Conservation (phyloP, 2,329 filamentous ascomycete genomes). For the Pseudocercospora fijiensis region DNA sequence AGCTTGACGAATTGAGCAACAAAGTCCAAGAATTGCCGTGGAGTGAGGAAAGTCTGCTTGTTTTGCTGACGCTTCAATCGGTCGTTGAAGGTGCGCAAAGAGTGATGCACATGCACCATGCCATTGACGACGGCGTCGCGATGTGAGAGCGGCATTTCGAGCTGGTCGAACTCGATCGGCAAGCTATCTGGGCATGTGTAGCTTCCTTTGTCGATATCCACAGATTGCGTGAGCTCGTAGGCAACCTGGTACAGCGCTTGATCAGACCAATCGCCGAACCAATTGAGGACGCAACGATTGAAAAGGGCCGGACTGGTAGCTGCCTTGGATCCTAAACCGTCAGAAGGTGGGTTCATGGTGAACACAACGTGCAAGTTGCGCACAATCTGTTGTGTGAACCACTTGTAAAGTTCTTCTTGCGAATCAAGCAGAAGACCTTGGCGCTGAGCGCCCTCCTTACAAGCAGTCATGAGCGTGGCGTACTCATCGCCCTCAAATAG, state of each 20-base stretch:
- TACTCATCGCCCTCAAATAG: constrained; percentile 99
- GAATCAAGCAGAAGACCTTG: constrained; percentile 95
- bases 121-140: constrained; percentile 92
- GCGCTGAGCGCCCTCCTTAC: constrained; percentile 95
- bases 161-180: constrained; percentile 84
- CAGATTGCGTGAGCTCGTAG: constrained; percentile 90
- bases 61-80: constrained; percentile 89
- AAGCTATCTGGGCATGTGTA: constrained; percentile 87
- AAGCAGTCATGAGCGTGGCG: constrained; percentile 97
- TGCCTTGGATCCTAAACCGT: constrained; percentile 90
- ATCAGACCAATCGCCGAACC: constrained; percentile 99
- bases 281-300: constrained; percentile 99
- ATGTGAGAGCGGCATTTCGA: constrained; percentile 81
- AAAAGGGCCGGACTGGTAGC: constrained; percentile 97
- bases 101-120: constrained; percentile 99
- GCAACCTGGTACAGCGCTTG: constrained; percentile 98
- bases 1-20: constrained; percentile 96
- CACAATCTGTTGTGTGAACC: constrained; percentile 99
- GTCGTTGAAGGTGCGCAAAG: constrained; percentile 82
- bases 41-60: constrained; percentile 88
- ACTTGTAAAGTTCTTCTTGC: constrained; percentile 99
- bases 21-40: constrained; percentile 95
- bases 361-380: constrained; percentile 99
- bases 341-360: constrained; percentile 98
- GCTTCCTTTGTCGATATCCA: constrained; percentile 86